phyloP scores from a whole-genome alignment of 2,329 filamentous ascomycete species.

The Colletotrichum shisoi region DNA sequence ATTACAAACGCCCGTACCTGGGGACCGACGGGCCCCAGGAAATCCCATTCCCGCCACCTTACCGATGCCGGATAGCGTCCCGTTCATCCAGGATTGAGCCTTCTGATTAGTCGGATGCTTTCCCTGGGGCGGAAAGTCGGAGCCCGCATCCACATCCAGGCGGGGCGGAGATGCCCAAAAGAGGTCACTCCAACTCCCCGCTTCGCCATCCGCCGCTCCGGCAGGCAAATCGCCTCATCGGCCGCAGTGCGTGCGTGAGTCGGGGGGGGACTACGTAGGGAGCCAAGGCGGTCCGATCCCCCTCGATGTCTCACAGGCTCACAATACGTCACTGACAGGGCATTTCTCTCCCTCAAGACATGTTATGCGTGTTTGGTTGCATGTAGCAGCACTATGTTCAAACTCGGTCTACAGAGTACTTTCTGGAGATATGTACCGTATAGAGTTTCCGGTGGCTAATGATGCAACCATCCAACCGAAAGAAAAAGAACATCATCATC shows the following conservation, averaged over 20 bases:
- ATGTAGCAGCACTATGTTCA: conserved; percentile 32
- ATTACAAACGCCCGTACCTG: neutral
- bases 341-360: neutral
- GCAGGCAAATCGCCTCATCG: conserved; percentile 16
- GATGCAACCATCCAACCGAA: neutral
- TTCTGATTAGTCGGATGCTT: neutral
- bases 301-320: too few species aligned
- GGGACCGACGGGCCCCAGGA: neutral
- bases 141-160: conserved; percentile 12
- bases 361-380: conserved; percentile 2
- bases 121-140: conserved; percentile 20
- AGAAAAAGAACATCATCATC: conserved; percentile 16
- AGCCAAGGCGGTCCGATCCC: too few species aligned
- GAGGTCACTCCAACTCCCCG: conserved; percentile 14
- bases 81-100: conserved; percentile 2
- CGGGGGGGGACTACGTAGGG: too few species aligned
- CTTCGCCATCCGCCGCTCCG: conserved; percentile 25
- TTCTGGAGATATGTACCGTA: conserved; percentile 19
- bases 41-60: conserved; percentile 22
- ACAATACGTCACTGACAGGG: neutral
- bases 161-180: conserved; percentile 40
- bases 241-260: too few species aligned
- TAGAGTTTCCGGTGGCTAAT: conserved; percentile 26
- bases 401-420: conserved; percentile 23
- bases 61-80: conserved; percentile 26